Evolutionary conservation across 148 eudicot species (phyloP).

Genomic region (Rhododendron mucronatum): DNA sequence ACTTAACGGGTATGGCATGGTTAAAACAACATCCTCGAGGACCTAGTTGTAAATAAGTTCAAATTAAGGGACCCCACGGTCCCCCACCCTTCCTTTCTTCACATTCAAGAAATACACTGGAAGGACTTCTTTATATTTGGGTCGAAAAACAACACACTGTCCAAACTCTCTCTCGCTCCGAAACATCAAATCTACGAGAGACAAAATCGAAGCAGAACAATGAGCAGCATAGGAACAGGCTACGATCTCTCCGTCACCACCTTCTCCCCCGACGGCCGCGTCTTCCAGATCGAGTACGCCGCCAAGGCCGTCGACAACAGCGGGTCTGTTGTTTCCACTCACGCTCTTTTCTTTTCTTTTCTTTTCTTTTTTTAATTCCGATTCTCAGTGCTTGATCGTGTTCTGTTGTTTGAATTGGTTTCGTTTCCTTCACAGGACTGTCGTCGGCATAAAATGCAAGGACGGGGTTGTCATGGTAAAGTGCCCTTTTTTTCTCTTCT

Average conservation of each 20-base stretch:
- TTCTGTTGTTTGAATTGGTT: not conserved
- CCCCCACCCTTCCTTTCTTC: not conserved
- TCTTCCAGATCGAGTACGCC: slow-evolving; percentile 73
- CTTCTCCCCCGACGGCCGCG: slow-evolving; percentile 69
- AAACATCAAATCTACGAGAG: not conserved
- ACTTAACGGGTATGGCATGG: not conserved
- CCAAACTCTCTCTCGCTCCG: not conserved
- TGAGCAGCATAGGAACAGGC: slow-evolving; percentile 70
- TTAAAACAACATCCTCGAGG: not conserved
- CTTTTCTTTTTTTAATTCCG: not conserved
- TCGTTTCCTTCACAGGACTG: slow-evolving; percentile 38
- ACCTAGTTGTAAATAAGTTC: not conserved
- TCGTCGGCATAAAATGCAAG: slow-evolving; percentile 74
- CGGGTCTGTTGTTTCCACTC: slow-evolving; percentile 23
- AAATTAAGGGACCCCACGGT: not conserved
- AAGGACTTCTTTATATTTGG: not conserved
- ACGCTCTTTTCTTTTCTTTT: not conserved
- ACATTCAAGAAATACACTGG: not conserved
- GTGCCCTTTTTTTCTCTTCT: not conserved
- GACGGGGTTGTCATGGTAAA: slow-evolving; percentile 77
- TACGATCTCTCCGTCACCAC: slow-evolving; percentile 67
- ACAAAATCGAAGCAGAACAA: not conserved
- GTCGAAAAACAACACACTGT: not conserved
- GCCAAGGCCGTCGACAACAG: slow-evolving; percentile 66
- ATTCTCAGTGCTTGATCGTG: not conserved